These are phyloP conservation scores for Trichosporon sp. DNA, from an alignment of 1,284 basidiomycete species.

Conservation along the genomic window DNA sequence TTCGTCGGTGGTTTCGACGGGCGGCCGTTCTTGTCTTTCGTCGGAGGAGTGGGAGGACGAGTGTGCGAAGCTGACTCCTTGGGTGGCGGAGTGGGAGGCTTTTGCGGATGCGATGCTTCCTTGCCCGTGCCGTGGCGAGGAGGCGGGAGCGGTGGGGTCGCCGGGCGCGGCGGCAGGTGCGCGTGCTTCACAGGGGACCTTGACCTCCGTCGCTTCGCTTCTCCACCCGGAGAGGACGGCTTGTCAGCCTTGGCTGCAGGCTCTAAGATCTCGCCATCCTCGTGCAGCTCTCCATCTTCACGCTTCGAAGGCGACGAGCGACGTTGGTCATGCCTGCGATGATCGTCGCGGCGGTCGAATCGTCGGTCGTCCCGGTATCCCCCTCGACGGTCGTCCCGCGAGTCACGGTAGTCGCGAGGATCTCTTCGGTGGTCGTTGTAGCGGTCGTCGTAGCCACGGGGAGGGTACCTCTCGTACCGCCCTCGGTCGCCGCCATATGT, in stretches of 20 bases:
- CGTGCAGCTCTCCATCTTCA: constrained; percentile 26
- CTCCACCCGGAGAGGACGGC: not conserved
- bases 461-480: constrained; percentile 10
- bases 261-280: constrained; percentile 21
- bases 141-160: constrained; percentile 8
- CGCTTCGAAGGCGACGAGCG: not conserved
- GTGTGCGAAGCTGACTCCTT: not conserved
- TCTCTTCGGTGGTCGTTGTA: constrained; percentile 11
- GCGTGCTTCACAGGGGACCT: constrained; percentile 4
- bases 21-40: not conserved
- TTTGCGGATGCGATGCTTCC: not conserved
- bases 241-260: constrained; percentile 4
- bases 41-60: constrained; percentile 13
- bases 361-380: constrained; percentile 2
- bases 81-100: not conserved
- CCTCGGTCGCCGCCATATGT: constrained; percentile 15
- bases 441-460: constrained; percentile 7
- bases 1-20: constrained; percentile 31
- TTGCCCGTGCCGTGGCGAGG: not conserved
- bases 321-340: constrained; percentile 2
- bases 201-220: not conserved
- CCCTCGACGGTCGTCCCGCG: not conserved
- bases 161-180: constrained; percentile 3
- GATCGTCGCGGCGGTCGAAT: constrained; percentile 15
- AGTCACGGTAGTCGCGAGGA: constrained; percentile 12